These are phyloP conservation scores for Corynascus novoguineensis DNA, from an alignment of 495 filamentous ascomycete species.

Conservation along the genomic window DNA sequence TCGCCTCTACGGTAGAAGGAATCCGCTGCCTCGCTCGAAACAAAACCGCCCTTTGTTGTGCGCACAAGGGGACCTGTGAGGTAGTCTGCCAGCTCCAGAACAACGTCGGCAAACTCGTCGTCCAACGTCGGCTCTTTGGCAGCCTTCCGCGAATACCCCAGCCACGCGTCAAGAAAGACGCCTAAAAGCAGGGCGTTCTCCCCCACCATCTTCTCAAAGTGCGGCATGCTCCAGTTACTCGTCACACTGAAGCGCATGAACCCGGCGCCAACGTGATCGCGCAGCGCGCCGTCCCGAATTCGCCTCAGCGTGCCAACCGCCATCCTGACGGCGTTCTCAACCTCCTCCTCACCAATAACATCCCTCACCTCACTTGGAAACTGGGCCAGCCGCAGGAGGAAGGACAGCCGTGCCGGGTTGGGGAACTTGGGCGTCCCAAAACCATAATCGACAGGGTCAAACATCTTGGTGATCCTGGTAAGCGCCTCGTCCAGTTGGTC, in stretches of 20 bases:
- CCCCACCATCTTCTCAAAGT: slow-evolving; percentile 98
- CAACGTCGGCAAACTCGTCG: slow-evolving; percentile 66
- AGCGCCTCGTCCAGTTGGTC: slow-evolving; percentile 90
- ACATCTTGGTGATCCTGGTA: slow-evolving; percentile 68
- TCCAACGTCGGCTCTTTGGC: slow-evolving; percentile 6
- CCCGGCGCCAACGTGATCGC: slow-evolving; percentile 85
- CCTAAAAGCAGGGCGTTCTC: slow-evolving; percentile 87
- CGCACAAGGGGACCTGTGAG: slow-evolving; percentile 64
- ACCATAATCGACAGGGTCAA: slow-evolving; percentile 71
- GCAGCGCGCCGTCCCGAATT: slow-evolving; percentile 82
- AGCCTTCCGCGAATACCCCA: slow-evolving; percentile 56
- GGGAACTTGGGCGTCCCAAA: slow-evolving; percentile 89
- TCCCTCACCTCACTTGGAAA: slow-evolving; percentile 71
- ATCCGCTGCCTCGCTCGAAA: slow-evolving; percentile 87
- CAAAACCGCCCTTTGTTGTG: slow-evolving; percentile 68
- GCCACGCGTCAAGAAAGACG: slow-evolving; percentile 84
- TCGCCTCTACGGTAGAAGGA: slow-evolving; percentile 72
- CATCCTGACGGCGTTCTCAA: slow-evolving; percentile 70
- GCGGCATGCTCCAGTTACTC: slow-evolving; percentile 82
- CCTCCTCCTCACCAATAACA: slow-evolving; percentile 78
- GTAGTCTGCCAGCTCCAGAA: slow-evolving; percentile 80
- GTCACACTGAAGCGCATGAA: slow-evolving; percentile 91
- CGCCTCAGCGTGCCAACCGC: slow-evolving; percentile 71
- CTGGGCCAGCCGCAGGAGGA: slow-evolving; percentile 69
- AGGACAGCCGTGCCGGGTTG: slow-evolving; percentile 76